Base-by-base conservation (phyloP, 805 yeast genomes). In the Candida koratica region DNA sequence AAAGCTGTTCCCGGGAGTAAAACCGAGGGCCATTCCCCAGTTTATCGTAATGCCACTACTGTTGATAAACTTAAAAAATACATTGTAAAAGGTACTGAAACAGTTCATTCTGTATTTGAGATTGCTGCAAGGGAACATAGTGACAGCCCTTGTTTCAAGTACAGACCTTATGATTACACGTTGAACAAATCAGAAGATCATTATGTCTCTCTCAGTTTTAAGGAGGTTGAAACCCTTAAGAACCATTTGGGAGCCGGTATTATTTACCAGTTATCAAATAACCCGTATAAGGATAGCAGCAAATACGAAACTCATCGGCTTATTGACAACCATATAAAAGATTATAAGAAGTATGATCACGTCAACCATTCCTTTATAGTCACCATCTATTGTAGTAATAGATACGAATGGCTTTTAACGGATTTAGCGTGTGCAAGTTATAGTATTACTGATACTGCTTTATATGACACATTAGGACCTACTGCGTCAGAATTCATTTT, bases 181-280 rank as follows among this genome's bases (percentile, higher is more conserved):
- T 49, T 64, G 3, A 59, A 64, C 24, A 42, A 31, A 14, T 54
- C 43, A 7, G 52, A 48, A 12, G 58, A 64, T 15, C 36, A 50
- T 22, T 81, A 68, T 58, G 55, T 66, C 3, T 67, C 60, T 49
- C 60, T 69, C 27, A 54, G 73, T 2, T 80, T 67, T 48, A 47
- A 41, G 5, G 54, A 65, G 35, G 64, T 75, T 17, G 65, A 67
- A 12, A 43, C 51, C 18, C 60, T 76, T 39, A 67, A 75, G 34
- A 56, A 59, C 25, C 47, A 62, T 34, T 60, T 78, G 18, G 88
- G 84, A 4, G 55, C 81, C 9, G 88, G 86, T 15, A 47, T 42
- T 42, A 49, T 29, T 43, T 46, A 46, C 33, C 51, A 69, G 23
- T 73, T 77, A 20, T 43, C 36, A 19, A 45, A 48, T 26, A 52